Evolutionary conservation across 257 asterid genomes (phyloP).

Genomic region (Nemophila menziesii): DNA sequence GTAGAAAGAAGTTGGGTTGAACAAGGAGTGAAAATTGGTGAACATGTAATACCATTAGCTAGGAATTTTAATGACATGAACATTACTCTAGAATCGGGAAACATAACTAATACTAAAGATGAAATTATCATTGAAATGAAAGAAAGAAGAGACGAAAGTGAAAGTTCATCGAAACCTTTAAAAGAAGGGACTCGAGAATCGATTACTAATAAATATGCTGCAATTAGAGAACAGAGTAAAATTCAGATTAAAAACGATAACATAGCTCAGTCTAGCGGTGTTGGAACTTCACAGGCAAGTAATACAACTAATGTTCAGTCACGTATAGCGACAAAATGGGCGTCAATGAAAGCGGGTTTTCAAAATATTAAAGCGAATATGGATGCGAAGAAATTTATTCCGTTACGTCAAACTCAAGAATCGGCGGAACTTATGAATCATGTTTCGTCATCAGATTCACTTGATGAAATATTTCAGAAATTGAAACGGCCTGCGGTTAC

Average conservation of each 20-base stretch:
- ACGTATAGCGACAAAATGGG: too few relatives aligned
- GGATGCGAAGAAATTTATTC: constrained; percentile 65
- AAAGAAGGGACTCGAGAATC: constrained; percentile 78
- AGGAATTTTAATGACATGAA: constrained; percentile 69
- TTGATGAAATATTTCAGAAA: constrained; percentile 83
- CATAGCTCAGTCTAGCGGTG: constrained; percentile 35
- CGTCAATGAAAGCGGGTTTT: constrained; percentile 87
- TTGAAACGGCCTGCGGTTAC: constrained; percentile 61
- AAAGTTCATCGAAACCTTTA: constrained; percentile 59
- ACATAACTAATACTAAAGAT: constrained; percentile 37
- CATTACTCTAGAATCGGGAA: constrained; percentile 66
- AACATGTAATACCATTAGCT: constrained; percentile 92
- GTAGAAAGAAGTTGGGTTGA: constrained; percentile 88
- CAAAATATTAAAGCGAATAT: constrained; percentile 58
- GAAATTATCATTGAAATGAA: too few relatives aligned
- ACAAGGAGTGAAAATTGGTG: constrained; percentile 88
- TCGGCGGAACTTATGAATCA: constrained; percentile 27
- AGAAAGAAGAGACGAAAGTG: too few relatives aligned
- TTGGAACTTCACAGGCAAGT: constrained; percentile 30
- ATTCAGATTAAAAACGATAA: constrained; percentile 30
- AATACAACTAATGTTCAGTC: constrained; percentile 21
- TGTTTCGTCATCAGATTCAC: constrained; percentile 61
- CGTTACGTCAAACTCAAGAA: constrained; percentile 51
- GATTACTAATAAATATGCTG: constrained; percentile 73
- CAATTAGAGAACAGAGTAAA: constrained; percentile 66